A percentile compares a stretch with the other conserved stretches of the same genome.
Conservation (phyloP, 176 grass and related monocot species). For the Paspalum notatum region DNA sequence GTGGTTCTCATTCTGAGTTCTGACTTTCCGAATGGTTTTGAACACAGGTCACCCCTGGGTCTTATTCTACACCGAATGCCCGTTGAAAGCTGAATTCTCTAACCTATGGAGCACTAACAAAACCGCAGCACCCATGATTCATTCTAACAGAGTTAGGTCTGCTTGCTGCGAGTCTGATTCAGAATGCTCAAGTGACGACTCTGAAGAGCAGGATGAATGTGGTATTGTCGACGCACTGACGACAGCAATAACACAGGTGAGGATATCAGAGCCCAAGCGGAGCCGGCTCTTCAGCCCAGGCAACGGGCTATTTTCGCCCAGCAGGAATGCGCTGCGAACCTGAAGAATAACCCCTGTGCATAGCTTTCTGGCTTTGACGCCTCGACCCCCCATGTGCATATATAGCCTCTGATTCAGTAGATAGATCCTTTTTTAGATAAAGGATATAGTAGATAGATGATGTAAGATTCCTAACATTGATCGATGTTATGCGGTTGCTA, state of each 20-base stretch:
- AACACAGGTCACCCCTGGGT: slow-evolving; percentile 73
- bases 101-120: slow-evolving; percentile 31
- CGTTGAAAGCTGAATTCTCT: slow-evolving; percentile 32
- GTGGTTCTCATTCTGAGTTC: not conserved
- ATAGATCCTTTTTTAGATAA: too few species aligned
- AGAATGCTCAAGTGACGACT: slow-evolving; percentile 34
- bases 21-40: not conserved
- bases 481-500: not conserved
- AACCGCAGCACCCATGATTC: slow-evolving; percentile 7
- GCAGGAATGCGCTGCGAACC: slow-evolving; percentile 30
- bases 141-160: slow-evolving; percentile 8
- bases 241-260: slow-evolving; percentile 51
- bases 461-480: not conserved
- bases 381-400: not conserved
- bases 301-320: not conserved
- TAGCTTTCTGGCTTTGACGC: slow-evolving; percentile 41
- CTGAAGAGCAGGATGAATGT: slow-evolving; percentile 36
- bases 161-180: not conserved
- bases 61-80: slow-evolving; percentile 37
- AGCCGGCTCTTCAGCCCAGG: slow-evolving; percentile 26
- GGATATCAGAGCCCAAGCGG: slow-evolving; percentile 66
- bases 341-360: slow-evolving; percentile 42
- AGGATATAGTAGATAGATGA: too few species aligned
- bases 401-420: slow-evolving; percentile 5
- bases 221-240: slow-evolving; percentile 51